Evolutionary conservation across 2,329 filamentous ascomycete species (phyloP), one percentile per base, ranked within the genome.

Genomic region (Penicillium sp.): DNA sequence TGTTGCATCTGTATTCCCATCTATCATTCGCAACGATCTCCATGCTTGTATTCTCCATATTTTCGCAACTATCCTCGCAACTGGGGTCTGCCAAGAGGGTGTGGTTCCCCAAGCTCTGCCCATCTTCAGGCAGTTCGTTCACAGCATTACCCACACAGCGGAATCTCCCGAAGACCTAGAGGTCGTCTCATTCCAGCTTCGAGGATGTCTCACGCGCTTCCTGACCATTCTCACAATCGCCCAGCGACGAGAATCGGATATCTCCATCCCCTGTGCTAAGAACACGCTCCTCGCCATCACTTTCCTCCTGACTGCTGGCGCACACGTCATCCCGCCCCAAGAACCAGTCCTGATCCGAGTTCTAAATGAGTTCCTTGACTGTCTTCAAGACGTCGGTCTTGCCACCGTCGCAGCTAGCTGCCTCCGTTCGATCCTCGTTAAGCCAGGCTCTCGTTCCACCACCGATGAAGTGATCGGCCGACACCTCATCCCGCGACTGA

Each of bases 31-130:
- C 69, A 93, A 91, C 10, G 94, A 99, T 71, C 81, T 99, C 7
- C 91, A 97, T 68, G 93, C 94, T 38, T 97, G 93, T 68, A 96
- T 97, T 62, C 84, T 99, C 47, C 92, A 99, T 76, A 96, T 97
- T 52, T 97, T 97, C 69, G 89, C 90, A 51, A 96, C 91, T 0
- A 94, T 96, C 54, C 82, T 99, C 13, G 89, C 90, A 15, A 97
- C 91, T 0, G 88, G 90, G 0, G 81, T 86, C 12, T 97, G 93
- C 67, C 95, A 99, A 74, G 85, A 90, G 27, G 82, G 90, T 37
- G 90, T 97, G 32, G 87, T 97, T 1, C 93, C 94, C 0, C 90
- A 95, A 72, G 87, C 91, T 3, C 81, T 99, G 16, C 90, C 94
- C 0, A 95, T 92, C 39, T 86, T 99, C 71, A 93, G 95, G 72